Percentiles rank a stretch among this genome's conserved stretches.
These are phyloP conservation scores for Populus ilicifolia DNA, from an alignment of 345 rosid species.

Conservation along the genomic window DNA sequence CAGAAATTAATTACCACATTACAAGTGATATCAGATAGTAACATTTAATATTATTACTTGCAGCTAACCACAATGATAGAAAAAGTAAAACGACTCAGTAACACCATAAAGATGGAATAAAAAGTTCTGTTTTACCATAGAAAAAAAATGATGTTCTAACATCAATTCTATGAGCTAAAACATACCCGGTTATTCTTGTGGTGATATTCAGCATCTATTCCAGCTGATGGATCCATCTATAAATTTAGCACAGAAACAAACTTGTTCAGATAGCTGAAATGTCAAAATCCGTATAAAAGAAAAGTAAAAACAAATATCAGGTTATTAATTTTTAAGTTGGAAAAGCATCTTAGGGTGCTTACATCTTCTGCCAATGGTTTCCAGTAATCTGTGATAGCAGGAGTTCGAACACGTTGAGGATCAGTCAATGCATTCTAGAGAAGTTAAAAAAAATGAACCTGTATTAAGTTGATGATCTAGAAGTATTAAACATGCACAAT, in stretches of 20 bases:
- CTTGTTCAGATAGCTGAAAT: neutral
- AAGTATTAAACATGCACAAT: neutral
- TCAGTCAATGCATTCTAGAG: slow-evolving; percentile 82
- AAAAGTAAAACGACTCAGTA: neutral
- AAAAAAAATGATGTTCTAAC: neutral
- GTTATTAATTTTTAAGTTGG: slow-evolving; percentile 1
- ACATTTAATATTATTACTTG: neutral
- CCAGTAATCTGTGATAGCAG: slow-evolving; percentile 87
- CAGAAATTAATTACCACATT: neutral
- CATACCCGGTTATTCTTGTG: slow-evolving; percentile 83
- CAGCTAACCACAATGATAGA: neutral
- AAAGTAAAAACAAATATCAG: neutral
- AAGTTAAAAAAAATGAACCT: slow-evolving; percentile 20
- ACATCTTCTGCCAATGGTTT: slow-evolving; percentile 96
- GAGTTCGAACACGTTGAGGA: slow-evolving; percentile 86
- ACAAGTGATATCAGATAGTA: neutral
- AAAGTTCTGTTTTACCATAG: neutral
- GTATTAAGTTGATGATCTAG: slow-evolving; percentile 1
- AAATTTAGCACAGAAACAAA: slow-evolving; percentile 17
- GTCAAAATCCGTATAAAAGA: neutral
- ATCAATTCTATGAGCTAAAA: slow-evolving; percentile 1
- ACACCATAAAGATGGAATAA: neutral
- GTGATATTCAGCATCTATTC: slow-evolving; percentile 91
- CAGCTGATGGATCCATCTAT: slow-evolving; percentile 93
- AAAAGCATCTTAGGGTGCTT: slow-evolving; percentile 26